Evolutionary conservation across 2,329 filamentous ascomycete genomes (phyloP).

Genomic region (Xylaria sp.): DNA sequence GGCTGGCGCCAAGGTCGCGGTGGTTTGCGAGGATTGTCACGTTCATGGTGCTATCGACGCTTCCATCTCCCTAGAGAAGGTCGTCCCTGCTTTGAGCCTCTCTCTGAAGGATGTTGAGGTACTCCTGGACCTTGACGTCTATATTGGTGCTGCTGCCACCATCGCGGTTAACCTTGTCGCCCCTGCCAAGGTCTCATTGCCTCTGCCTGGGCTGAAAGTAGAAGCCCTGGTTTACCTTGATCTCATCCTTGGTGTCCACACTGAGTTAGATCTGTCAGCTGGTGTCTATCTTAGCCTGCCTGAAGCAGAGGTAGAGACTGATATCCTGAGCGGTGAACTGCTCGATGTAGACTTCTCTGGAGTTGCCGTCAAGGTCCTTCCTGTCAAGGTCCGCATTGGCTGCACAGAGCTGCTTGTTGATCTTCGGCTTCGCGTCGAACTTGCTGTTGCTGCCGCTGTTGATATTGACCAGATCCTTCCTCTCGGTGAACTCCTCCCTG

Average conservation of each 20-base stretch:
- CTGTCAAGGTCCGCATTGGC: conserved; percentile 52
- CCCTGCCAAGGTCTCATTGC: conserved; percentile 50
- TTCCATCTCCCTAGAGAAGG: conserved; percentile 48
- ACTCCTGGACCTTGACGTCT: conserved; percentile 56
- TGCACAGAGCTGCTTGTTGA: conserved; percentile 54
- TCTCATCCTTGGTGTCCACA: conserved; percentile 56
- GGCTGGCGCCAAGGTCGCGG: conserved; percentile 38
- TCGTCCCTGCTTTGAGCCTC: conserved; percentile 50
- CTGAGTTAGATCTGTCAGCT: conserved; percentile 56
- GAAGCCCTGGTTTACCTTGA: conserved; percentile 57
- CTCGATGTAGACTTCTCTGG: conserved; percentile 56
- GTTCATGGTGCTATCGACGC: conserved; percentile 55
- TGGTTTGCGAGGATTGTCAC: conserved; percentile 56
- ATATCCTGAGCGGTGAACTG: conserved; percentile 51
- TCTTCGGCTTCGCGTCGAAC: conserved; percentile 57
- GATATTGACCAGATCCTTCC: conserved; percentile 38
- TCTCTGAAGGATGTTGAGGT: conserved; percentile 57
- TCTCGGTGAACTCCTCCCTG: conserved; percentile 30
- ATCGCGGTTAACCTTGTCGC: conserved; percentile 59
- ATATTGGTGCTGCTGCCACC: conserved; percentile 51
- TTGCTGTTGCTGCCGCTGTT: conserved; percentile 47
- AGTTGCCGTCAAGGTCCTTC: conserved; percentile 52
- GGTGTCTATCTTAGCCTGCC: conserved; percentile 59
- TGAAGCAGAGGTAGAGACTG: conserved; percentile 50
- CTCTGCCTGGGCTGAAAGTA: conserved; percentile 50